A percentile compares a stretch with the other conserved stretches of the same genome.
These are phyloP conservation scores for Cladochytrium replicatum DNA, from an alignment of 192 early-diverging fungal genomes.

Conservation along the genomic window DNA sequence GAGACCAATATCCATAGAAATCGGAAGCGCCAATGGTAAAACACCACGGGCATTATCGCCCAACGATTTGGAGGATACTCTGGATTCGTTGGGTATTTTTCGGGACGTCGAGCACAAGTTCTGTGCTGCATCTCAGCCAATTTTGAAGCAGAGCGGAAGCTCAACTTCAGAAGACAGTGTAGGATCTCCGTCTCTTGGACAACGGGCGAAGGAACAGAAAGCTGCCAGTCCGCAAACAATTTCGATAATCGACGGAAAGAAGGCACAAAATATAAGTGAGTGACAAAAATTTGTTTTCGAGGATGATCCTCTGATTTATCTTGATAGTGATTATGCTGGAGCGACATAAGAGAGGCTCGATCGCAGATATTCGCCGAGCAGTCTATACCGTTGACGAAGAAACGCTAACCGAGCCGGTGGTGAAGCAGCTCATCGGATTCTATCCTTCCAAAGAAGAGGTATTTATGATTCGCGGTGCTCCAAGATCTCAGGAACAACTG, in stretches of 20 bases:
- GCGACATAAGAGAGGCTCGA: constrained; percentile 12
- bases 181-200: neutral
- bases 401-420: constrained; percentile 24
- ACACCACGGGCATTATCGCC: neutral
- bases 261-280: constrained; percentile 38
- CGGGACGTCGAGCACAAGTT: constrained; percentile 19
- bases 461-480: constrained; percentile 2
- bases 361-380: constrained; percentile 15
- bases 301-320: neutral
- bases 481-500: constrained; percentile 4
- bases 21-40: neutral
- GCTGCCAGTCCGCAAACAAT: too few species aligned
- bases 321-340: constrained; percentile 29
- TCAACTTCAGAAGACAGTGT: neutral
- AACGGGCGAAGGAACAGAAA: neutral
- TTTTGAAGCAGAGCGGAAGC: constrained; percentile 3
- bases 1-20: constrained; percentile 7
- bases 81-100: constrained; percentile 28
- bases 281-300: neutral
- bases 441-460: constrained; percentile 27
- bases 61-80: constrained; percentile 20
- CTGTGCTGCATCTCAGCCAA: neutral
- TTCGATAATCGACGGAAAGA: constrained; percentile 28
- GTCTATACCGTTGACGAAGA: constrained; percentile 12
- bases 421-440: constrained; percentile 22